A percentile compares a stretch with the other conserved stretches of the same genome.
Conservation (phyloP, 257 asterid genomes). For the Misopates orontium region DNA sequence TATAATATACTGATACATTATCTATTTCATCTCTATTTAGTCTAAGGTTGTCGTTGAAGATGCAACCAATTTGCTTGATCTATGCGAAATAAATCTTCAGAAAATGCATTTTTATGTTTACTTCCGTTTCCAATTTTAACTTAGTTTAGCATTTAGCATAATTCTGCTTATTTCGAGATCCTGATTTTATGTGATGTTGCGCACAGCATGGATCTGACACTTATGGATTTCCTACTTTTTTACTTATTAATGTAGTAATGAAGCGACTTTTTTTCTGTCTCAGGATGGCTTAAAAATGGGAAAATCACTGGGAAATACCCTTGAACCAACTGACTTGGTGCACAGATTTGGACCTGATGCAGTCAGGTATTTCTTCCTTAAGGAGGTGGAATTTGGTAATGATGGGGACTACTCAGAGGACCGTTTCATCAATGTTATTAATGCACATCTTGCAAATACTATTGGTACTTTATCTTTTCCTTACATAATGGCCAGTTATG, state of each 20-base stretch:
- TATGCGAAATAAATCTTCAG: background rate
- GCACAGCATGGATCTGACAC: background rate
- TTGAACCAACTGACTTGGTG: slow-evolving; percentile 90
- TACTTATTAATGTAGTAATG: slow-evolving; percentile 35
- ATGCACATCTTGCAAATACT: slow-evolving; percentile 95
- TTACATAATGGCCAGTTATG: slow-evolving; percentile 3
- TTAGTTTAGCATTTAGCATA: background rate
- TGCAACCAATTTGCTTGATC: background rate
- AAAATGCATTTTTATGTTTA: background rate
- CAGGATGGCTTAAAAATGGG: slow-evolving; percentile 99
- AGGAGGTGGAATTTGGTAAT: slow-evolving; percentile 91
- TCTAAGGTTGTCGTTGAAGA: background rate
- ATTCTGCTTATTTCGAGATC: slow-evolving; percentile 1
- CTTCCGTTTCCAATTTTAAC: background rate
- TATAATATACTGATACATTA: background rate
- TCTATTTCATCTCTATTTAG: slow-evolving; percentile 4
- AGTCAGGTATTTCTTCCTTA: slow-evolving; percentile 92
- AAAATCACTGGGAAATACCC: slow-evolving; percentile 87
- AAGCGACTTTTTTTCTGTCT: slow-evolving; percentile 24
- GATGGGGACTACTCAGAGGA: slow-evolving; percentile 98
- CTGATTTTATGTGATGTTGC: background rate
- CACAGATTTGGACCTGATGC: slow-evolving; percentile 88
- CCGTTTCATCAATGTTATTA: slow-evolving; percentile 78
- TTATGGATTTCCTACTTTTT: slow-evolving; percentile 21
- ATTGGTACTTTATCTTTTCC: slow-evolving; percentile 53